Percentiles rank a stretch among this genome's conserved stretches.
Conservation (phyloP, 2,329 filamentous ascomycete genomes). For the Xylariomycetidae sp. region DNA sequence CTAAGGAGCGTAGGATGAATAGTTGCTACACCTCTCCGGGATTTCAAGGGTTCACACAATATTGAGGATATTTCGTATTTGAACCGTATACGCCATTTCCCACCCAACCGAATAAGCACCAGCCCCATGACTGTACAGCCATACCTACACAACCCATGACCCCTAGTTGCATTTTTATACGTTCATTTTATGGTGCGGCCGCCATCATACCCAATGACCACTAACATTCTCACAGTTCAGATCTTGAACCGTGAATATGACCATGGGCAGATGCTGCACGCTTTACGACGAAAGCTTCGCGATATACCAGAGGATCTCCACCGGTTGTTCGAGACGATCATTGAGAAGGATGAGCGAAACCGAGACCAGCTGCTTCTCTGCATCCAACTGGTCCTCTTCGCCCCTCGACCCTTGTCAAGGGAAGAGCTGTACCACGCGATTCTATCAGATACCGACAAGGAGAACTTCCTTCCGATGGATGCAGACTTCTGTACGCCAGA, state of each 20-base stretch:
- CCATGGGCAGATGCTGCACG: slow-evolving; percentile 26
- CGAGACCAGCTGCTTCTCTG: slow-evolving; percentile 28
- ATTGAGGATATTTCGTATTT: no score
- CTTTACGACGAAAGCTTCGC: slow-evolving; percentile 26
- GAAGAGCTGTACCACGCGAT: slow-evolving; percentile 35
- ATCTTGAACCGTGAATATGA: slow-evolving; percentile 39
- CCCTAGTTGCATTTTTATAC: no score
- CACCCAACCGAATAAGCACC: no score
- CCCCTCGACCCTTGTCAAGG: slow-evolving; percentile 28
- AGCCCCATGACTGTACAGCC: no score
- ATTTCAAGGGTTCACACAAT: no score
- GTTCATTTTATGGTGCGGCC: no score
- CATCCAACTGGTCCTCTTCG: slow-evolving; percentile 37
- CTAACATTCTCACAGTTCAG: no score
- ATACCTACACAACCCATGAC: no score
- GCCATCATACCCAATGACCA: no score
- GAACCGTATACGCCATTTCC: no score
- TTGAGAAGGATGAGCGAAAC: slow-evolving; percentile 30
- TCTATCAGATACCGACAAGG: slow-evolving; percentile 15
- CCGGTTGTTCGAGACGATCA: slow-evolving; percentile 36
- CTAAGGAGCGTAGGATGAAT: no score
- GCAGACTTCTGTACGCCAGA: slow-evolving; percentile 9
- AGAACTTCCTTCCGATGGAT: slow-evolving; percentile 19
- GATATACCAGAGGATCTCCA: slow-evolving; percentile 34
- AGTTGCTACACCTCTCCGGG: no score